phyloP scores from a whole-genome alignment of 2,329 filamentous ascomycete genomes.

The Fusarium kyushuense region DNA sequence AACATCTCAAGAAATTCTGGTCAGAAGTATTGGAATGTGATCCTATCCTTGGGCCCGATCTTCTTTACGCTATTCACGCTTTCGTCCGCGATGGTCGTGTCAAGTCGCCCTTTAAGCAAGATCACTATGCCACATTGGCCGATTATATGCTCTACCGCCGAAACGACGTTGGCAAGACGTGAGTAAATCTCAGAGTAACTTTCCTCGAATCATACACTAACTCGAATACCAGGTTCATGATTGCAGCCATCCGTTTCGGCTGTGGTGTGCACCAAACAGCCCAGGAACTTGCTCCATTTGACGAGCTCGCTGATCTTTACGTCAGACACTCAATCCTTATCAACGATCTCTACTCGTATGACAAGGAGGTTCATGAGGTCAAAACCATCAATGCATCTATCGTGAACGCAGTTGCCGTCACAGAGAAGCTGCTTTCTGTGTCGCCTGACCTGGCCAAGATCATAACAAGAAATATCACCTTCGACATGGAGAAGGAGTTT shows the following conservation, averaged over 20 bases:
- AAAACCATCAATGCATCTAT: conserved; percentile 6
- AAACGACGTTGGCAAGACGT: conserved; percentile 19
- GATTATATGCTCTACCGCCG: conserved; percentile 24
- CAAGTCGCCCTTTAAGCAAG: conserved; percentile 27
- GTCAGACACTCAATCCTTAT: conserved; percentile 12
- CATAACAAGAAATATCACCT: conserved; percentile 2
- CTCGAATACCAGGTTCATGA: neutral
- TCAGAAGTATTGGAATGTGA: conserved; percentile 8
- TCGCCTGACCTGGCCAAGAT: conserved; percentile 10
- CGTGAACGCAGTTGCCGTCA: conserved; percentile 20
- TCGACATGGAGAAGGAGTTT: conserved; percentile 27
- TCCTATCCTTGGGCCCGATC: conserved; percentile 14
- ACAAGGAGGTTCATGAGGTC: conserved; percentile 25
- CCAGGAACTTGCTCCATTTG: conserved; percentile 11
- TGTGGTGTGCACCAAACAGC: conserved; percentile 4
- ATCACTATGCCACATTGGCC: conserved; percentile 1
- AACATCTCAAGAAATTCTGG: conserved; percentile 13
- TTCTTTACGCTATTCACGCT: neutral
- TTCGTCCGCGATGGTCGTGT: conserved; percentile 22
- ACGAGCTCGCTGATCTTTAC: conserved; percentile 19
- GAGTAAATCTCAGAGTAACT: fast-evolving
- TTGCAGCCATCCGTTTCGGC: conserved; percentile 26
- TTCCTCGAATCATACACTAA: neutral
- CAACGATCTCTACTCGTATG: conserved; percentile 30
- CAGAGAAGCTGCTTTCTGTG: conserved; percentile 9